Conservation (phyloP, 306 rosid genomes). For the Vigna radiata region DNA sequence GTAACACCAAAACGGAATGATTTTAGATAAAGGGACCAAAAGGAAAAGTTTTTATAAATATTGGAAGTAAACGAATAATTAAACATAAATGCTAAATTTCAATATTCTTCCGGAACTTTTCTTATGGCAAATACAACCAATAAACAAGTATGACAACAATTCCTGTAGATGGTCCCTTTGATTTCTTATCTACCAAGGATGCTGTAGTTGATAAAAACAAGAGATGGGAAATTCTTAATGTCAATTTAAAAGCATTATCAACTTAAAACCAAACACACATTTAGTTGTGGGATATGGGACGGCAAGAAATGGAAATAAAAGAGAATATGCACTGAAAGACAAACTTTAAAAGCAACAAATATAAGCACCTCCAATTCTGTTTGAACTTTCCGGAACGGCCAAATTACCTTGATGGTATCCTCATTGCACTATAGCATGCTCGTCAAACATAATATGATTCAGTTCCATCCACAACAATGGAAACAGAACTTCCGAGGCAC, state of each 20-base stretch:
- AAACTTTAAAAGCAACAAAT: conserved; percentile 2
- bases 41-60: no score
- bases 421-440: conserved; percentile 3
- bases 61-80: not conserved
- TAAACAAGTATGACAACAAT: not conserved
- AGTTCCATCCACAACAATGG: conserved; percentile 14
- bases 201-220: conserved; percentile 1
- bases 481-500: conserved; percentile 27
- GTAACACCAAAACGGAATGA: no score
- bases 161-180: not conserved
- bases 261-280: not conserved
- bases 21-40: no score
- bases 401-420: conserved; percentile 13
- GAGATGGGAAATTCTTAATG: not conserved
- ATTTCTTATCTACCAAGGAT: not conserved
- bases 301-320: not conserved
- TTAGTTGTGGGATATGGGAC: not conserved
- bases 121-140: not conserved
- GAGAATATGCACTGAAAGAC: conserved; percentile 3
- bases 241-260: not conserved
- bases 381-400: conserved; percentile 2
- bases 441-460: conserved; percentile 5
- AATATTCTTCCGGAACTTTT: not conserved
- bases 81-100: not conserved
- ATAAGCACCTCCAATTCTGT: conserved; percentile 19